phyloP scores from a whole-genome alignment of 23 red algal genomes.

The Gracilaria gracilis region DNA sequence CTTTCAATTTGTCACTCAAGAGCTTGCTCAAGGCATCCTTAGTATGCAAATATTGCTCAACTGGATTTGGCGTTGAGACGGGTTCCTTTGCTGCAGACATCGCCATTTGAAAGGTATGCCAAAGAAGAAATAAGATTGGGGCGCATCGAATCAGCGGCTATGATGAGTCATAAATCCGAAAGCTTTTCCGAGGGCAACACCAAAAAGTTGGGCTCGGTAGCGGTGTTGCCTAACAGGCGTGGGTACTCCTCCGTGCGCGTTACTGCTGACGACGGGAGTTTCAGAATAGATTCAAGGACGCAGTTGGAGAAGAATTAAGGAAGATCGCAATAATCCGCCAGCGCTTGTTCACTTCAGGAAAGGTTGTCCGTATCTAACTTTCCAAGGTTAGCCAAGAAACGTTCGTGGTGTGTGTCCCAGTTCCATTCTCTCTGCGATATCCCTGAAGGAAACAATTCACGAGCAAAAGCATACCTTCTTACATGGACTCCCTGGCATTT shows the following conservation, averaged over 20 bases:
- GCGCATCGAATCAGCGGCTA: not conserved
- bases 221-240: no score
- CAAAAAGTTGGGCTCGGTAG: no score
- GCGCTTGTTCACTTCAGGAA: no score
- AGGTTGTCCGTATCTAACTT: no score
- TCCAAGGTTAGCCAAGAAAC: no score
- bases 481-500: no score
- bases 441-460: no score
- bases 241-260: not conserved
- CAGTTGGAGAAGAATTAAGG: no score
- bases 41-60: not conserved
- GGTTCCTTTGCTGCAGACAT: not conserved
- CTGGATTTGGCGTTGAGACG: not conserved
- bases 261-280: not conserved
- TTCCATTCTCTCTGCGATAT: no score
- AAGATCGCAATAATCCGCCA: no score
- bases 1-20: not conserved
- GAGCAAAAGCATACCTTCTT: no score
- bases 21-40: not conserved
- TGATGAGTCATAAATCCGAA: not conserved
- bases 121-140: not conserved
- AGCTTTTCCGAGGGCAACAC: not conserved
- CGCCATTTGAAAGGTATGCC: not conserved
- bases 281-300: not conserved
- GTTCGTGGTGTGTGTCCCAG: no score